Evolutionary conservation across 2,329 filamentous ascomycete species (phyloP), one percentile per base, ranked within the genome.

Genomic region (Aspergillus intermedius): DNA sequence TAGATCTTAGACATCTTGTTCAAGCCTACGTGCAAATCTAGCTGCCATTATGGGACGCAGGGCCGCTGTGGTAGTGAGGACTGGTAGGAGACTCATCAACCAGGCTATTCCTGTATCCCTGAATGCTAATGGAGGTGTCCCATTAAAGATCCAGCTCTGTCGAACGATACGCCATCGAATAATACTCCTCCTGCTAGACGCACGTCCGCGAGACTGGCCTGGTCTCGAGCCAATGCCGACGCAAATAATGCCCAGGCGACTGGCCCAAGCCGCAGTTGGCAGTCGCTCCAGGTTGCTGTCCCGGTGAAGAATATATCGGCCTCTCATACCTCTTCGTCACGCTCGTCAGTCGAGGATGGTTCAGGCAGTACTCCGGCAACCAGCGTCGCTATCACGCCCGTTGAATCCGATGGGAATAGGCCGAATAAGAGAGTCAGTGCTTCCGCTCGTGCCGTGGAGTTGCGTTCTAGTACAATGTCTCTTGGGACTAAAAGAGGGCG

Each of bases 361-460:
- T 64, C 66, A 25, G 62, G 72, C 34, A 81, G 80, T 50, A 86
- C 83, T 3, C 82, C 82, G 4, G 78, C 73, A 34, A 86, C 83
- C 17, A 84, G 80, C 63, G 72, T 76, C 47, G 69, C 73, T 42
- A 73, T 71, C 15, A 84, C 81, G 8, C 81, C 80, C 3, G 74
- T 70, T 19, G 69, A 72, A 21, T 73, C 73, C 12, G 62, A 67
- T 44, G 58, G 58, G 23, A 62, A 54, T 17, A 50, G 48, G 10
- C 42, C 58, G 51, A 60, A 52, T 28, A 60, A 59, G 35, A 60
- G 67, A 25, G 60, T 75, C n/a, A 70, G 67, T 55, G 71, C 75
- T 21, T 68, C 73, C 9, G 68, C 69, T 39, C 73, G 74, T 47
- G 72, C 70, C n/a, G 66, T 68, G 43, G 68, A 73, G 50, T 65